Evolutionary conservation across 2,329 filamentous ascomycete species (phyloP).

Genomic region (Cladosporium phlei): DNA sequence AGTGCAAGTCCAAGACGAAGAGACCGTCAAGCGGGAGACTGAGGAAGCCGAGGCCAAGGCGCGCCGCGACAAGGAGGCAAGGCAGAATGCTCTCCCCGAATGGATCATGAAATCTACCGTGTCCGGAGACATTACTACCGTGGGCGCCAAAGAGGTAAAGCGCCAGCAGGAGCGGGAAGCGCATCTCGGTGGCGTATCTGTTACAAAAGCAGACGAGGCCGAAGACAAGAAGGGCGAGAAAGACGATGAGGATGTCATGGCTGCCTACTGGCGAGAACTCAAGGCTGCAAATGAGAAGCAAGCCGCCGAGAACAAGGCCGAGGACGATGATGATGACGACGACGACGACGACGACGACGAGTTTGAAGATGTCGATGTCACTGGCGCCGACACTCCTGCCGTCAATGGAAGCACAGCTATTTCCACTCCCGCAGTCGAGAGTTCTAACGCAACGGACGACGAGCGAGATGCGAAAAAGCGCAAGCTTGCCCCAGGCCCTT

Average conservation of each 20-base stretch:
- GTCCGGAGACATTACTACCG: slow-evolving; percentile 43
- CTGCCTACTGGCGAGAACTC: slow-evolving; percentile 63
- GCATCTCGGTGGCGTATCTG: slow-evolving; percentile 30
- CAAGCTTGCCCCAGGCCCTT: slow-evolving; percentile 45
- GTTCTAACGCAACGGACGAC: slow-evolving; percentile 33
- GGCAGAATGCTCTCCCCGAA: slow-evolving; percentile 32
- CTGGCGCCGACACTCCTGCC: slow-evolving; percentile 32
- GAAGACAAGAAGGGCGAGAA: slow-evolving; percentile 32
- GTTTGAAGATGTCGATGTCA: slow-evolving; percentile 53
- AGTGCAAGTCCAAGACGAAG: slow-evolving; percentile 32
- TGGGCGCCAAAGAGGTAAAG: slow-evolving; percentile 32
- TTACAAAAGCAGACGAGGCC: slow-evolving; percentile 44
- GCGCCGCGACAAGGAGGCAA: slow-evolving; percentile 30
- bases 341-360: slow-evolving; percentile 48
- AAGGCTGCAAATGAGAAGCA: slow-evolving; percentile 54
- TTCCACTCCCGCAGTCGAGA: slow-evolving; percentile 25
- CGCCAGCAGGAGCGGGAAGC: slow-evolving; percentile 37
- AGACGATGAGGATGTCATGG: slow-evolving; percentile 54
- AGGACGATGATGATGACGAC: slow-evolving; percentile 46
- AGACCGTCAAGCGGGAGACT: slow-evolving; percentile 30
- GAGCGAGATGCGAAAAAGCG: slow-evolving; percentile 56
- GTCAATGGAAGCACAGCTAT: slow-evolving; percentile 31
- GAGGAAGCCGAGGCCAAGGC: slow-evolving; percentile 29
- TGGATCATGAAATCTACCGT: slow-evolving; percentile 36
- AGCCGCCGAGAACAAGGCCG: slow-evolving; percentile 45